Base-by-base conservation (phyloP, 2,329 filamentous ascomycete genomes). In the Microsporum canis region DNA sequence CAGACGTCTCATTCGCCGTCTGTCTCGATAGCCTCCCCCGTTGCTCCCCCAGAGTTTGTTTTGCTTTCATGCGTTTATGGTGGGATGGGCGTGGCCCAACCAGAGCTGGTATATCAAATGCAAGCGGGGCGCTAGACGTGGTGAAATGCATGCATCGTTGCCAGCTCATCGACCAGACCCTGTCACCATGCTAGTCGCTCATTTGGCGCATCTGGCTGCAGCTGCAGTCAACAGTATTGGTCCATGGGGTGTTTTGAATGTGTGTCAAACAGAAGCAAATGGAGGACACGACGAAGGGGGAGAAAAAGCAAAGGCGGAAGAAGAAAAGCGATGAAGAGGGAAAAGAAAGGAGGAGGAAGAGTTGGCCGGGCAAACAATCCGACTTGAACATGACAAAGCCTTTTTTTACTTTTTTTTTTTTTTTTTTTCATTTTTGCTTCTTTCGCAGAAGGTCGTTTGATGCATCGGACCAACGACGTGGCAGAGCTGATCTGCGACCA, bases 121-220 rank as follows among this genome's bases (percentile, higher is more conserved):
- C 34, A 57, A 43, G 55, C 55, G 55, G 55, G 55, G 55, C 55
- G 55, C 55, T 41, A 43, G 55, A 39, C 34, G 55, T 57, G 55
- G 55, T 57, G 36, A 45, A 53, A 63, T 62, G 64, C 64, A 65
- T 66, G 67, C 66, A 68, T 45, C 27, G 23, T 51, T 68, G 66
- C 67, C 67, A 68, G 63, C 67, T 61, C 65, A 66, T 66, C 65
- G 63, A 10, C 60, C 31, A 61, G 58, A 59, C 61, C 61, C 55
- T 57, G 60, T 60, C 60, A 49, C 58, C 55, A 58, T 65, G 62
- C 63, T 49, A 36, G 49, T 39, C 62, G 58, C 47, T 63, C 62
- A 65, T 65, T 63, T 60, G 60, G 61, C 58, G 57, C 58, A 36
- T 58, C 60, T 49, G 39, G 33, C 17, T 51, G 57, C 53, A 59